Base-by-base conservation (phyloP, 768 basidiomycete species). In the Grammothele lineata region DNA sequence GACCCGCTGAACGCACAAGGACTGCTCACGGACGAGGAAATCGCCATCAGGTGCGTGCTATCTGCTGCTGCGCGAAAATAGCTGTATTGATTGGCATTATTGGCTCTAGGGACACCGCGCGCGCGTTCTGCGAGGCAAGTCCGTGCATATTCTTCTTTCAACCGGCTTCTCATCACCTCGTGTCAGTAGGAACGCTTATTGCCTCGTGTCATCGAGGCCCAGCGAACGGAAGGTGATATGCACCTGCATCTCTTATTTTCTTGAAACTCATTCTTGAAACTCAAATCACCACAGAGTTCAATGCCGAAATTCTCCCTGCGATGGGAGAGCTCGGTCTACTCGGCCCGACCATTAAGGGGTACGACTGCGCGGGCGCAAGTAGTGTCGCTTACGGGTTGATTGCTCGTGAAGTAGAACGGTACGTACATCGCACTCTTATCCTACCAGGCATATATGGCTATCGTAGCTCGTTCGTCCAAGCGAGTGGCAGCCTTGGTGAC, bases 311-410 rank as follows among this genome's bases (percentile, higher is more conserved):
- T 40, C 71, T 97, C 18, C 80, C 81, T 8, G 91, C 95, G 64
- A 96, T 97, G 94, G 95, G 95, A 4, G 78, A 83, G 51, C 72
- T 97, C 3, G 95, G 95, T 2, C 69, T 97, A 12, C 73, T 98
- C 1, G 95, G 95, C 0, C 84, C 94, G 2, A 98, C 94, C 0
- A 97, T 97, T 54, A 65, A 85, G 48, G 94, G 92, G 0, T 96
- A 96, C 54, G 92, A 89, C 19, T 98, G 95, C 60, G 94, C 95
- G 0, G 94, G 95, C 18, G 84, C 81, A 15, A 88, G 85, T 57
- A 86, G 83, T 57, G 93, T 97, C 10, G 88, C 95, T 1, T 97
- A 97, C 54, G 95, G 95, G 5, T 74, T 98, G 22, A 88, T 98
- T 57, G 90, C 92, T 3, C 75, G 95, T 33, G 95, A 97, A 65